Percentiles rank a stretch among this genome's conserved stretches.
Conservation (phyloP, 2,329 filamentous ascomycete genomes). For the Colletotrichum camelliae region DNA sequence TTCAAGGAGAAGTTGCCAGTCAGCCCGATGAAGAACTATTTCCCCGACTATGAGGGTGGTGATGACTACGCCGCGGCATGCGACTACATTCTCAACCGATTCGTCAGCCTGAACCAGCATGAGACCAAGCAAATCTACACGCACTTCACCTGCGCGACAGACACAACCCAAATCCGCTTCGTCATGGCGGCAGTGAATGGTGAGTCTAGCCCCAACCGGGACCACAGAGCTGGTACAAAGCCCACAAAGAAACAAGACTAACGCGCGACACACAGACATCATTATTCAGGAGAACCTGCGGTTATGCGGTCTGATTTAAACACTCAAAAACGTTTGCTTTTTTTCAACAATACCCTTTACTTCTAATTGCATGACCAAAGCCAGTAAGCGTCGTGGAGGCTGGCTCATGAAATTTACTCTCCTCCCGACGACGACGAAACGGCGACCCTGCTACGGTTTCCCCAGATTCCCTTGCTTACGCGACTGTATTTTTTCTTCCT, state of each 20-base stretch:
- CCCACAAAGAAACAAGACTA: neutral
- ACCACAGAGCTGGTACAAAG: neutral
- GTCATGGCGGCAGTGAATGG: conserved; percentile 99
- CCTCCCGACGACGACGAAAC: conserved; percentile 19
- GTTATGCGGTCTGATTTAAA: conserved; percentile 94
- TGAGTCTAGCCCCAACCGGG: conserved; percentile 48
- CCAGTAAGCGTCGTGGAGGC: conserved; percentile 22
- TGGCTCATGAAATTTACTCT: conserved; percentile 23
- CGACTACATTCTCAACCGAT: conserved; percentile 98
- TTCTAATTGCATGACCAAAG: conserved; percentile 30
- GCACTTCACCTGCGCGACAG: conserved; percentile 98
- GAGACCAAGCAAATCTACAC: conserved; percentile 99
- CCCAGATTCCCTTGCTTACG: conserved; percentile 22
- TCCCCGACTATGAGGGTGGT: conserved; percentile 91
- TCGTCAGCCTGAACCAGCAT: conserved; percentile 97
- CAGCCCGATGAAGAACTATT: conserved; percentile 88
- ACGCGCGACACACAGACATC: conserved; percentile 70
- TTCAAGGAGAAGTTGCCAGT: conserved; percentile 86
- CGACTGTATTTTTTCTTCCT: conserved; percentile 22
- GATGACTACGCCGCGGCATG: conserved; percentile 95
- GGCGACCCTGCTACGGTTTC: conserved; percentile 21
- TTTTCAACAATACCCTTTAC: conserved; percentile 48
- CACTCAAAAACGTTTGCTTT: conserved; percentile 34
- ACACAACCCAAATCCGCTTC: conserved; percentile 98
- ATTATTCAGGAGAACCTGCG: conserved; percentile 99